Base-by-base conservation (phyloP, 2,329 filamentous ascomycete species). In the Beauveria pseudobassiana region DNA sequence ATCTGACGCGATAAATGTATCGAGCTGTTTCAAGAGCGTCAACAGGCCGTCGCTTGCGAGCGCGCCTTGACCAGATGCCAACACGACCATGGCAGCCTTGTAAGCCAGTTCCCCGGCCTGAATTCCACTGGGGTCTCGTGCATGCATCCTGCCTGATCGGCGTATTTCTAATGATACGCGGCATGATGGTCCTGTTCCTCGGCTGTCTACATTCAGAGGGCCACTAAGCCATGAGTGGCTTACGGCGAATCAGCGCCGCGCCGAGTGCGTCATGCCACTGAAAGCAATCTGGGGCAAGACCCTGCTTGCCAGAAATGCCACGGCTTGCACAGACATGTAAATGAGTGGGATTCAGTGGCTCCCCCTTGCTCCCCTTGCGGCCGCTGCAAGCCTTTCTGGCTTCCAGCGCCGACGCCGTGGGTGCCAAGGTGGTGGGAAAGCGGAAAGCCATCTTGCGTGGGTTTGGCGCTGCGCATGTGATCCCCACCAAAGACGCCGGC, bases 261-360 rank as follows among this genome's bases (percentile, higher is more conserved):
- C 46, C 45, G 28, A 30, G 46, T 43, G 46, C 56, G 56, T 43
- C 56, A 59, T 52, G 51, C 50, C 54, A 55, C 69, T 67, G 64
- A 66, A 65, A 65, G 34, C 45, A 71, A 72, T 73, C 69, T 63
- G 70, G 71, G 70, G 71, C 69, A 67, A 49, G 59, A 72, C 66
- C 71, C 69, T 71, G 34, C 14, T 16, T 38, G 69, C 61, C 22
- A 49, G n/a, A 42, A 45, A 53, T 22, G 38, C 22, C 18, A 22
- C 20, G 38, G 48, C 49, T 38, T 38, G 34, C 34, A 38, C 34
- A 1, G 34, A 38, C 34, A 38, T 38, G 34, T 38, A 20, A 48
- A 60, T 26, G 34, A 52, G 58, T 48, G 58, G 58, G 18, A 53
- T 43, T 52, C 24, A 34, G 48, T 28, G 16, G 14, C 20, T n/a